These are phyloP conservation scores for Cutaneotrichosporon cutaneum DNA, from an alignment of 1,284 basidiomycete species.

Conservation along the genomic window DNA sequence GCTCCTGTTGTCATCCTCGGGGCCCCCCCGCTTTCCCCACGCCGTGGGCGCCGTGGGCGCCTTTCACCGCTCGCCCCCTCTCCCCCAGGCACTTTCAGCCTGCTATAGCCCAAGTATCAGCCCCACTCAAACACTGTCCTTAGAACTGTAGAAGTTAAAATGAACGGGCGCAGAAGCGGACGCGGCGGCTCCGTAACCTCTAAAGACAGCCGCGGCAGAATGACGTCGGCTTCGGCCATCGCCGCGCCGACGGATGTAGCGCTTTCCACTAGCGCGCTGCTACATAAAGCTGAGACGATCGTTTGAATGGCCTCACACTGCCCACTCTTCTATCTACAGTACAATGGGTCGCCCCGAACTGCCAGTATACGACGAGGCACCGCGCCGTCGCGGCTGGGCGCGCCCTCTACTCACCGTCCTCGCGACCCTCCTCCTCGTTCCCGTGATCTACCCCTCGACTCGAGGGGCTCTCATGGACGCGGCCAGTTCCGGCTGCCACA, in stretches of 20 bases:
- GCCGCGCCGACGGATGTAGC: not conserved
- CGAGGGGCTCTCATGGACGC: not conserved
- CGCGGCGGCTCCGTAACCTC: no score
- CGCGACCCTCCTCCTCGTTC: not conserved
- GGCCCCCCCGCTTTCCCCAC: no score
- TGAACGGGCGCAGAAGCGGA: no score
- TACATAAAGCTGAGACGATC: not conserved
- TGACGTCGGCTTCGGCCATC: no score
- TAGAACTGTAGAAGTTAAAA: no score
- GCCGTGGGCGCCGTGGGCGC: no score
- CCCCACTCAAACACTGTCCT: no score
- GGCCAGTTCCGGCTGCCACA: not conserved
- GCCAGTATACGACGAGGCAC: slow-evolving; percentile 1
- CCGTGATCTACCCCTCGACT: not conserved
- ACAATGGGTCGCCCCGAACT: slow-evolving; percentile 5
- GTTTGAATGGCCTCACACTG: not conserved
- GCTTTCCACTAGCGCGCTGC: not conserved
- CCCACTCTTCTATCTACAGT: not conserved
- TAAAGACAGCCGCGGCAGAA: no score
- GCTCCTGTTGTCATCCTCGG: no score
- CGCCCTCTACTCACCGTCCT: not conserved
- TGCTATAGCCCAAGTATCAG: no score
- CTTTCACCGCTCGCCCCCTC: no score
- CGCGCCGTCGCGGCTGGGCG: not conserved
- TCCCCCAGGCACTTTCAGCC: no score